phyloP scores from a whole-genome alignment of 768 basidiomycete species.

The Tubosaeta sp. region DNA sequence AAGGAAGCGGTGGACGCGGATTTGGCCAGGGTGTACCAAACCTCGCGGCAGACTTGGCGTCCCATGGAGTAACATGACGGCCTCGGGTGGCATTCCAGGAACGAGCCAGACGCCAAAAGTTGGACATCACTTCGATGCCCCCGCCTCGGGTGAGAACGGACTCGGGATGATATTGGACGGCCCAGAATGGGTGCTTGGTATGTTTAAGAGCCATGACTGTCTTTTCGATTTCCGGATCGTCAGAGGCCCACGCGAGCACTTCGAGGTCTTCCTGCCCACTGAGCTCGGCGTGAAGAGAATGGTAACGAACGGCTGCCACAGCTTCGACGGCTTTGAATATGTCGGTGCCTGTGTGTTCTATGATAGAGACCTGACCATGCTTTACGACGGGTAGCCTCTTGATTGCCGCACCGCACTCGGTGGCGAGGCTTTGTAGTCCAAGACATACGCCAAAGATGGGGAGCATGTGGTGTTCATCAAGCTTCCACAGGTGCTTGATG shows the following conservation, averaged over 20 bases:
- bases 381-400: slow-evolving; percentile 64
- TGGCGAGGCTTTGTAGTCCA: slow-evolving; percentile 71
- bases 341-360: slow-evolving; percentile 54
- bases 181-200: slow-evolving; percentile 67
- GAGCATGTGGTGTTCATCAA: slow-evolving; percentile 46
- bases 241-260: slow-evolving; percentile 69
- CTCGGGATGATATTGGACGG: slow-evolving; percentile 88
- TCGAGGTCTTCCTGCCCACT: slow-evolving; percentile 47
- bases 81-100: slow-evolving; percentile 46
- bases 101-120: slow-evolving; percentile 70
- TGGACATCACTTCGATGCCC: slow-evolving; percentile 61
- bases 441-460: slow-evolving; percentile 84
- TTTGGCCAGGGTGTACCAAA: slow-evolving; percentile 62
- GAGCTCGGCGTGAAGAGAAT: slow-evolving; percentile 67
- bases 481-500: slow-evolving; percentile 66
- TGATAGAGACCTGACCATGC: slow-evolving; percentile 68
- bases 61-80: slow-evolving; percentile 42
- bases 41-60: slow-evolving; percentile 26
- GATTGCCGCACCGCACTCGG: slow-evolving; percentile 61
- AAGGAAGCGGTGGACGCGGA: slow-evolving; percentile 22
- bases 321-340: slow-evolving; percentile 56
- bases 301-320: slow-evolving; percentile 70
- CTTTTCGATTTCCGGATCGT: slow-evolving; percentile 59
- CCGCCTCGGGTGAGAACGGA: slow-evolving; percentile 70
- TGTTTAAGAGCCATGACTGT: slow-evolving; percentile 77